Evolutionary conservation across 2,329 filamentous ascomycete genomes (phyloP).

Genomic region (Sarocladium kiliense): DNA sequence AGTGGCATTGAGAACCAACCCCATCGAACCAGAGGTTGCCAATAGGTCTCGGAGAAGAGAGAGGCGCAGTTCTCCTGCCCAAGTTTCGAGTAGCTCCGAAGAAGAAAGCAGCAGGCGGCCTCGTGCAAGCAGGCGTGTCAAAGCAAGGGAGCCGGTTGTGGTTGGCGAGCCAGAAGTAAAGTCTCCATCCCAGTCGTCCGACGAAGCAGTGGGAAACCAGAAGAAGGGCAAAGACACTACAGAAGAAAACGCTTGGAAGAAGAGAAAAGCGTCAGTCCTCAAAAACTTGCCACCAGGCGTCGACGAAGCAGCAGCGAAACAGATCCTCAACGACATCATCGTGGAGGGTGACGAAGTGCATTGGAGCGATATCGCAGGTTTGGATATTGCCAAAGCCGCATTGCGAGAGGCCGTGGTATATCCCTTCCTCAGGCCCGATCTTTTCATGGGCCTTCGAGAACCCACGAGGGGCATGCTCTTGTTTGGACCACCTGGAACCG

Average conservation of each 20-base stretch:
- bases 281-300: constrained; percentile 77
- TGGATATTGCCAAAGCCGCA: constrained; percentile 85
- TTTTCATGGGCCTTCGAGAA: constrained; percentile 93
- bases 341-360: constrained; percentile 91
- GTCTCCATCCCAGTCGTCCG: constrained; percentile 13
- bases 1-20: neutral
- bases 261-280: constrained; percentile 59
- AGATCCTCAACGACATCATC: constrained; percentile 94
- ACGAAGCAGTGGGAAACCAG: constrained; percentile 16
- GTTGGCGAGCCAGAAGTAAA: neutral
- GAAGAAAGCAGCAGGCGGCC: neutral
- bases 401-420: constrained; percentile 96
- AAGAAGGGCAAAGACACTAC: constrained; percentile 18
- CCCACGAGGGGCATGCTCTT: constrained; percentile 92
- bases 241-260: constrained; percentile 51
- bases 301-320: constrained; percentile 75
- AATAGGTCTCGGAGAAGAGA: constrained; percentile 18
- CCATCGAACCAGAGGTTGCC: constrained; percentile 13
- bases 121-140: neutral
- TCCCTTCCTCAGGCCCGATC: constrained; percentile 87
- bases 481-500: constrained; percentile 95
- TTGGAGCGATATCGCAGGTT: constrained; percentile 88
- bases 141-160: constrained; percentile 9
- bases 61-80: constrained; percentile 15
- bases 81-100: constrained; percentile 17